Base-by-base conservation (phyloP, 1,139 yeast genomes). In the Blastobotrys proliferans region DNA sequence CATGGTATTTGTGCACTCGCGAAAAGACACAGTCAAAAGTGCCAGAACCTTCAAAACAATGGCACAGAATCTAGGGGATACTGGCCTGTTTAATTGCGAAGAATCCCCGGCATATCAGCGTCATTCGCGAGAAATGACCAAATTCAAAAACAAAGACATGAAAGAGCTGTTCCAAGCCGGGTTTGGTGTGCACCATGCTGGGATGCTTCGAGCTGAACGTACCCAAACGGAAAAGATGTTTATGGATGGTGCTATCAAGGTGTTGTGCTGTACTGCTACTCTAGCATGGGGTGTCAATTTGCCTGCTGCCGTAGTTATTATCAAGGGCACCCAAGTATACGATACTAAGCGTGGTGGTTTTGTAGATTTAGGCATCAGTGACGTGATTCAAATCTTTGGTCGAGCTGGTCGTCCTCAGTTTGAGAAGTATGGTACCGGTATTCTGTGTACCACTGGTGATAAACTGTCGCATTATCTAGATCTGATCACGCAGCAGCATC, bases 361-460 rank as follows among this genome's bases (percentile, higher is more conserved):
- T 61, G 79, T 83, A 3, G 98, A 94, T 59, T 71, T 94, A 43
- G 97, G 97, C 1, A 90, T 94, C 17, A 84, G 97, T 0, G 99
- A 94, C 66, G 96, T 94, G 28, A 83, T 94, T 49, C 99, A 94
- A 67, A 94, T 94, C 55, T 92, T 94, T 68, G 99, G 99, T 55
- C 85, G 99, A 69, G 98, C 98, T 31, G 99, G 99, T 67, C 80
- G 99, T 67, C 99, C 99, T 0, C 98, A 94, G 55, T 94, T 79
- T 64, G 96, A 94, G 56, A 78, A 77, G 46, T 83, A 76, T 59
- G 99, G 98, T 70, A 85, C 92, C 1, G 97, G 97, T 69, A 81
- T 88, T 31, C 69, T 94, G 42, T 80, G 94, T 61, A 92, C 98
- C 0, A 74, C 95, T 0, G 73, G 77, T 49, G 97, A 90, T 58